Base-by-base conservation (phyloP, 306 rosid species). In the Abrus precatorius region DNA sequence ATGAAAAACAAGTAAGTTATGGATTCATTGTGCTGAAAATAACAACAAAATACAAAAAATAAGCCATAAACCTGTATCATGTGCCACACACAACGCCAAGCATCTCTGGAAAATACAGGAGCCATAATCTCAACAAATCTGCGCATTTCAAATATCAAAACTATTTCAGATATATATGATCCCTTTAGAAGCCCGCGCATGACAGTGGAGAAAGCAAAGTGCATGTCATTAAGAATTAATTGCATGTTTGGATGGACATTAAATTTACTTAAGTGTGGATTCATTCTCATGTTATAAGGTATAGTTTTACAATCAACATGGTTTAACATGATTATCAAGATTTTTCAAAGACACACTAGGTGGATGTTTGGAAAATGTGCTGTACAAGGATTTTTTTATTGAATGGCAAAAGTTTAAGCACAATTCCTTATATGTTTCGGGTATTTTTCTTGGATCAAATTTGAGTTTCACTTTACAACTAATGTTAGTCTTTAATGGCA, bases 61-160 rank as follows among this genome's bases (percentile, higher is more conserved):
- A 50, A 50, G 43, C 29, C 67, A 71, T 44, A 34, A 77, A 89
- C 99, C 91, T 95, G 99, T 85, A 95, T 95, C 97, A 95, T 79
- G 59, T 95, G 89, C 98, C 98, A 95, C 77, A 91, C 92, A 55
- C 98, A 95, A 44, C 94, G 97, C 97, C 97, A 95, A 69, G 97
- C 95, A 63, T 89, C 88, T 60, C 86, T 89, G n/a, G 99, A 89
- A 75, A 95, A 92, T 41, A 95, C 97, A 60, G 98, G 90, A 6
- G 98, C 97, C 98, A 95, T 95, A 76, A 95, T 95, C 86, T 95
- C 98, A 55, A 95, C 97, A 87, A 95, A 95, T 68, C 98, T 94
- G 88, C 78, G 73, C 27, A 70, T 54, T 78, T 76, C 10, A 43
- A 62, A 40, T 7, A 14, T 47, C 29, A 47, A 61, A 38, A 52